A percentile compares a stretch with the other conserved stretches of the same genome.
Conservation (phyloP, 495 filamentous ascomycete species). For the Jackrogersella minutella region DNA sequence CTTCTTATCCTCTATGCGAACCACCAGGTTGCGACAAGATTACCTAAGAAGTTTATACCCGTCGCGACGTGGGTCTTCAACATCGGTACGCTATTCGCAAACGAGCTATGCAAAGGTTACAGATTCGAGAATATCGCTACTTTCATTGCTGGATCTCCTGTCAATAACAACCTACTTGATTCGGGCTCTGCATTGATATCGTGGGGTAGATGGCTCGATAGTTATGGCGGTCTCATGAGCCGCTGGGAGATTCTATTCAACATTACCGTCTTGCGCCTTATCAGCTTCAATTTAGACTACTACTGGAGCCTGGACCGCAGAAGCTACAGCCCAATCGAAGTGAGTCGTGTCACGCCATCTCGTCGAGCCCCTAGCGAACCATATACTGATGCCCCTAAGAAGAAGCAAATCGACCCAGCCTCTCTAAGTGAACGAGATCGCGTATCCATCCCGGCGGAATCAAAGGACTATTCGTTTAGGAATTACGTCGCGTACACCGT, state of each 20-base stretch:
- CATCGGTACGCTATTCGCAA: conserved; percentile 83
- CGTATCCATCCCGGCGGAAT: conserved; percentile 74
- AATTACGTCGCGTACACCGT: conserved; percentile 89
- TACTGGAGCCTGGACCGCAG: conserved; percentile 84
- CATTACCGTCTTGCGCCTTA: conserved; percentile 88
- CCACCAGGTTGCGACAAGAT: conserved; percentile 73
- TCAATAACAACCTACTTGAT: conserved; percentile 40
- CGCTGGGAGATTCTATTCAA: conserved; percentile 98
- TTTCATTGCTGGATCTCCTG: conserved; percentile 54
- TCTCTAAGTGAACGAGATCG: conserved; percentile 88
- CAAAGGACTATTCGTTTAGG: conserved; percentile 74
- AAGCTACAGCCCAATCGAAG: conserved; percentile 79
- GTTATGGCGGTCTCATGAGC: conserved; percentile 78
- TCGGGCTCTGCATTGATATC: conserved; percentile 52
- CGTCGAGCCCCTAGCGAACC: not conserved
- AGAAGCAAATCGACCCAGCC: conserved; percentile 92
- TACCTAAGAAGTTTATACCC: conserved; percentile 74
- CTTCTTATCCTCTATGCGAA: conserved; percentile 81
- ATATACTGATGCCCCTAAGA: conserved; percentile 79
- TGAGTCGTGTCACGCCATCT: conserved; percentile 56
- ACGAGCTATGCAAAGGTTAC: conserved; percentile 85
- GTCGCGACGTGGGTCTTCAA: conserved; percentile 94
- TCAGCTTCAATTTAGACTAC: conserved; percentile 97
- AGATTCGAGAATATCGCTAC: conserved; percentile 67
- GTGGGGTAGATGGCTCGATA: conserved; percentile 75